Percentiles rank a stretch among this genome's conserved stretches.
phyloP scores from a whole-genome alignment of 208 protist species.

The Leishmania tarentolae region DNA sequence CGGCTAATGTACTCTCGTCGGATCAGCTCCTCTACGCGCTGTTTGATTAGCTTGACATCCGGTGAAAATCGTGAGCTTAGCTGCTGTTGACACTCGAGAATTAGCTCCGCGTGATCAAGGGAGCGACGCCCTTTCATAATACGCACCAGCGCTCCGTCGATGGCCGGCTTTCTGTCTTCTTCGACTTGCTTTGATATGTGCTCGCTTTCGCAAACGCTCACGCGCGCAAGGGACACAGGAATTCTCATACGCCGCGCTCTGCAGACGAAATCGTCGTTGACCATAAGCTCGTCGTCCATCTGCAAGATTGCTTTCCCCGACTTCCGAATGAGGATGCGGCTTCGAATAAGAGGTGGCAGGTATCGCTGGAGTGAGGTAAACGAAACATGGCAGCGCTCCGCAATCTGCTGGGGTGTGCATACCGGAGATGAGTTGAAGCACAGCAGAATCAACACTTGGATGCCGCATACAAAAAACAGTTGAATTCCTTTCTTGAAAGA shows the following conservation, averaged over 20 bases:
- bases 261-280: slow-evolving; percentile 74
- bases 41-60: slow-evolving; percentile 81
- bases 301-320: slow-evolving; percentile 37
- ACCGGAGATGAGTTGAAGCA: slow-evolving; percentile 60
- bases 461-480: slow-evolving; percentile 55
- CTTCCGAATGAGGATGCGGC: slow-evolving; percentile 24
- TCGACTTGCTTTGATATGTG: slow-evolving; percentile 56
- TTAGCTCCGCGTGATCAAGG: slow-evolving; percentile 68
- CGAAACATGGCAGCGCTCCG: slow-evolving; percentile 16
- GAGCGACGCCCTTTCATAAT: slow-evolving; percentile 84
- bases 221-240: slow-evolving; percentile 41
- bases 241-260: slow-evolving; percentile 59
- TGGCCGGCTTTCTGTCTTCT: slow-evolving; percentile 72
- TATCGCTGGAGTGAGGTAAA: slow-evolving; percentile 28
- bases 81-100: slow-evolving; percentile 76
- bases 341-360: slow-evolving; percentile 31
- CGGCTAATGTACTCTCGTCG: slow-evolving; percentile 81
- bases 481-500: slow-evolving; percentile 55
- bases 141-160: slow-evolving; percentile 84
- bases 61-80: slow-evolving; percentile 61
- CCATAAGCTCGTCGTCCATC: slow-evolving; percentile 37
- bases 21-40: slow-evolving; percentile 88
- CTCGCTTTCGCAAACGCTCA: slow-evolving; percentile 46
- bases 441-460: slow-evolving; percentile 79
- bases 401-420: slow-evolving; percentile 36